phyloP scores from a whole-genome alignment of 192 early-diverging fungal genomes.

The Rhizophagus clarus region DNA sequence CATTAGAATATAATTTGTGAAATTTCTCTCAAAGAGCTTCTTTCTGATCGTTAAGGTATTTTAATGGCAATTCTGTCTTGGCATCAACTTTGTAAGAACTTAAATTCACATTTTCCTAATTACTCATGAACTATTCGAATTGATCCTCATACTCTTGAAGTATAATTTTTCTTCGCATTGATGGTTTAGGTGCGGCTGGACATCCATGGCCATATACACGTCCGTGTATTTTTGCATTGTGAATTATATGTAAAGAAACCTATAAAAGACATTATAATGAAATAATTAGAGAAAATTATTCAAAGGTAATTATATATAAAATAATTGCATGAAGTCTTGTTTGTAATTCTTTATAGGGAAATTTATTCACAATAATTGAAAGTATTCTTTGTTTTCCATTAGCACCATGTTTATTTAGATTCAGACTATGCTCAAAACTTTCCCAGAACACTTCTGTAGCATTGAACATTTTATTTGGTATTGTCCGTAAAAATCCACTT shows the following conservation, averaged over 20 bases:
- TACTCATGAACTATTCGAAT: background rate
- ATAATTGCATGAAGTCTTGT: background rate
- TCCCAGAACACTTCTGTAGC: background rate
- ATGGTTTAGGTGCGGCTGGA: background rate
- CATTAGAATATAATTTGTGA: background rate
- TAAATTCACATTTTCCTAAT: background rate
- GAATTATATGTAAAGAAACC: background rate
- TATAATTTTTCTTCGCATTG: background rate
- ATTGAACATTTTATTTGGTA: background rate
- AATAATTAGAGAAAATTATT: background rate
- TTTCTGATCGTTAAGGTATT: background rate
- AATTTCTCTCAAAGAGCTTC: background rate
- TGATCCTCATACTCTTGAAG: background rate
- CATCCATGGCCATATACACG: background rate
- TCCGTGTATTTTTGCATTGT: background rate
- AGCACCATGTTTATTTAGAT: background rate
- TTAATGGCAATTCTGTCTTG: background rate
- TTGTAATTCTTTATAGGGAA: background rate
- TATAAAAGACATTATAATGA: background rate
- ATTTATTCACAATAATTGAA: background rate
- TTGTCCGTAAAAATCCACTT: background rate
- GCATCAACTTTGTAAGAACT: background rate
- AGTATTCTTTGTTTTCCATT: background rate
- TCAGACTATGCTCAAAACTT: background rate
- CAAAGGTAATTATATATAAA: background rate